Evolutionary conservation across 495 filamentous ascomycete genomes (phyloP), one percentile per base, ranked within the genome.

Genomic region (Aspergillus heteromorphus): DNA sequence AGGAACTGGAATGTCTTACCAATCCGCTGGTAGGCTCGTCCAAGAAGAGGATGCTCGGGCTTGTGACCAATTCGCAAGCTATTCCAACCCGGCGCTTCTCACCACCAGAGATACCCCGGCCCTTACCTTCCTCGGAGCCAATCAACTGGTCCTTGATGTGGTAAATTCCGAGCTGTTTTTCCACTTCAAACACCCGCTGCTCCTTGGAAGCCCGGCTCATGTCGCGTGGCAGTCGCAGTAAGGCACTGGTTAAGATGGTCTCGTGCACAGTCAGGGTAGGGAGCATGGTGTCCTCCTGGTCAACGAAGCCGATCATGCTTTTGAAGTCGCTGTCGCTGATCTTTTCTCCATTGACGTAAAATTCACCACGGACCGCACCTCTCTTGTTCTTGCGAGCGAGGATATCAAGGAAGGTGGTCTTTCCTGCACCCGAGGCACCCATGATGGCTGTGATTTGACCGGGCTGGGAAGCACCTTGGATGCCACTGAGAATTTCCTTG

Each of bases 221-320:
- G 62, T 96, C 90, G 52, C 83, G 81, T 7, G 93, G 93, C 25
- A 98, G 79, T 57, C 93, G 82, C 45, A 98, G 83, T 17, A 97
- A 75, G 14, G 93, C 93, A 64, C 91, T 96, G 30, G 89, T 96
- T 58, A 96, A 75, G 56, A 98, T 97, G 9, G 95, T 97, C 73
- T 98, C 93, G 68, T 98, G 95, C 16, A 98, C 95, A 2, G 95
- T 98, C 61, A 98, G 74, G 6, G 93, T 98, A 4, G 93, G 87
- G 49, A 98, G 81, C 91, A 98, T 96, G 6, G 92, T 95, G 63
- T 97, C 93, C 60, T 97, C 93, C 69, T 98, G 93, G 59, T 98
- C 95, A 29, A 98, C 93, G 61, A 98, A 98, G 41, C 93, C 93
- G 45, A 95, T 85, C 61, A 96, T 91, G 57, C 79, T 89, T 66